A percentile compares a stretch with the other conserved stretches of the same genome.
Evolutionary conservation across 768 basidiomycete species (phyloP).

Genomic region (Termitomyces sp.): DNA sequence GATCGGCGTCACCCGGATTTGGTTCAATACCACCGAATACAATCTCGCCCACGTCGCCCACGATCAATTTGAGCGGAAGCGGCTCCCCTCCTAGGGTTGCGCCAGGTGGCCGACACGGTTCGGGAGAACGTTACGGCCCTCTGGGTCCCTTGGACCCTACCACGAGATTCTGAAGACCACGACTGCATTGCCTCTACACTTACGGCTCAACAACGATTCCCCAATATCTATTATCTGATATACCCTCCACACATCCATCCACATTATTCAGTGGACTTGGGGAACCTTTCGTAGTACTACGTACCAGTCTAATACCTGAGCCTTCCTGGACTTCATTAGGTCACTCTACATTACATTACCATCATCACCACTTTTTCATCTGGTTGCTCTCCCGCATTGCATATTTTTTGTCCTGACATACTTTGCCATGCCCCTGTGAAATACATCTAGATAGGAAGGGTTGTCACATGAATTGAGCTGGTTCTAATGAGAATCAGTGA

Average conservation of each 20-base stretch:
- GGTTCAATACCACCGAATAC: constrained; percentile 23
- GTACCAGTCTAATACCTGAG: constrained; percentile 28
- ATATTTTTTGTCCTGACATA: constrained; percentile 10
- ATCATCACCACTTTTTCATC: constrained; percentile 8
- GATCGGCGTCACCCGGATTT: constrained; percentile 40
- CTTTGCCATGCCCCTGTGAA: constrained; percentile 10
- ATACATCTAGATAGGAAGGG: constrained; percentile 9
- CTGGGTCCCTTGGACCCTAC: constrained; percentile 59
- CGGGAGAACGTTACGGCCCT: constrained; percentile 43
- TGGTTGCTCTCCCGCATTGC: constrained; percentile 13
- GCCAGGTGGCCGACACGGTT: constrained; percentile 17
- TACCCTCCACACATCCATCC: constrained; percentile 29
- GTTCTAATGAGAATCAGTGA: not conserved
- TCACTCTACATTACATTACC: constrained; percentile 7
- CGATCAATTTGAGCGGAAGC: constrained; percentile 20
- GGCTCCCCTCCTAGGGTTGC: constrained; percentile 12
- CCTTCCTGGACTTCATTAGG: constrained; percentile 11
- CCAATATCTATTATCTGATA: constrained; percentile 30
- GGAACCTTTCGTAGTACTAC: constrained; percentile 17
- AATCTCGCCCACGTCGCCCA: constrained; percentile 36
- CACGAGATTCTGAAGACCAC: constrained; percentile 37
- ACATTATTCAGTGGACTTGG: constrained; percentile 21
- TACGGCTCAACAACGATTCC: constrained; percentile 18
- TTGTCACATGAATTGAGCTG: not conserved
- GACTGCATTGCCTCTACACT: constrained; percentile 16